These are phyloP conservation scores for Podospora pseudopauciseta DNA, from an alignment of 495 filamentous ascomycete genomes.

Conservation along the genomic window DNA sequence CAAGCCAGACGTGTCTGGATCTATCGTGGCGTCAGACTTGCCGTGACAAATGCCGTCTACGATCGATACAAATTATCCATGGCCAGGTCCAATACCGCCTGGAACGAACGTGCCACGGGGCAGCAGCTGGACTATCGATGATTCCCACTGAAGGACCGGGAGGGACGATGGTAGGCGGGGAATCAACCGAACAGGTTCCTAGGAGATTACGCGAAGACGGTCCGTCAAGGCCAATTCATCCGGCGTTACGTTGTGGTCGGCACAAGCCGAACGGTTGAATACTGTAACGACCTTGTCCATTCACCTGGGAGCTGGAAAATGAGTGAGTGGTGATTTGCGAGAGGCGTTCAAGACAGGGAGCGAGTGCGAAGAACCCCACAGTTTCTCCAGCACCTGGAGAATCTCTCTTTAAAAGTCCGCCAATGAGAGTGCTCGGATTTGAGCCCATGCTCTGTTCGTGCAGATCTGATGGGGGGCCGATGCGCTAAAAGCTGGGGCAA, in stretches of 20 bases:
- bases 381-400: conserved; percentile 27
- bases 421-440: conserved; percentile 16
- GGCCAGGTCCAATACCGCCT: background rate
- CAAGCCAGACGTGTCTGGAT: background rate
- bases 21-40: conserved; percentile 5
- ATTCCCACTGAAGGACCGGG: background rate
- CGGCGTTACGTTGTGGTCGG: conserved; percentile 1
- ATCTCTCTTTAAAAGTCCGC: conserved; percentile 24
- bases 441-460: conserved; percentile 7
- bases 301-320: conserved; percentile 3
- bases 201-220: conserved; percentile 1
- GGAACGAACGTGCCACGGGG: background rate
- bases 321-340: background rate
- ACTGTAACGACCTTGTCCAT: background rate
- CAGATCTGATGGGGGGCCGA: conserved; percentile 10
- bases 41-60: conserved; percentile 1
- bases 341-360: background rate
- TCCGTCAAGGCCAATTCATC: conserved; percentile 4
- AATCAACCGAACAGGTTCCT: background rate
- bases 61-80: conserved; percentile 1
- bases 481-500: background rate
- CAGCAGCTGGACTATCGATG: background rate
- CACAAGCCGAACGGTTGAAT: conserved; percentile 2
- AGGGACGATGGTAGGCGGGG: background rate
- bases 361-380: conserved; percentile 18